Base-by-base conservation (phyloP, 2,329 filamentous ascomycete species). In the Cadophora malorum region DNA sequence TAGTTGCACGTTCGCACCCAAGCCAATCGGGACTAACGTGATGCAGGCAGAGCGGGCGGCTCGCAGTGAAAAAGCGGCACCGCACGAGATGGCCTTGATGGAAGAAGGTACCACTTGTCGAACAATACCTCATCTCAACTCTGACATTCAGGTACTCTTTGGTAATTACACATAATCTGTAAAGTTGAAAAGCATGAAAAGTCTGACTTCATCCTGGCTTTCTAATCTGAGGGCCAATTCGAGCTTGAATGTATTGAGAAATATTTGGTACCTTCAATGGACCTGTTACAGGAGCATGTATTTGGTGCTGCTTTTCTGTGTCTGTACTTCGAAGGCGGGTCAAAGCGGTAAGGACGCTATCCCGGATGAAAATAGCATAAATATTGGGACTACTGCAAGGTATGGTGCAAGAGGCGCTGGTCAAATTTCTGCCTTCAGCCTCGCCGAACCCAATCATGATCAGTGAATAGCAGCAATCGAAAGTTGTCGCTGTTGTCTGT, bases 331-430 rank as follows among this genome's bases (percentile, higher is more conserved):
- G 55, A 38, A 21, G 28, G 47, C 49, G 28, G 45, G 61, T 63
- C 61, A 52, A 52, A 53, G 61, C 61, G 49, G 49, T 41, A 41
- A 63, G 31, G 35, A 23, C 35, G 56, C 56, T 38, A 38, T 41
- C 12, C 9, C 56, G 12, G 56, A 59, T 59, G 35, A 41, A 59
- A 59, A 59, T 59, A 59, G 56, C 56, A 59, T 59, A 59, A 59
- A 41, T 59, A 59, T 59, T 59, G 33, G 53, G 38, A 50, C 41
- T 50, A 62, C 59, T 62, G 59, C 56, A 33, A 35, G 33, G 56
- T 59, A 41, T 59, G 56, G 56, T 59, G 56, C 10, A 59, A 28
- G 33, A 59, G 35, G 56, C 56, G 33, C 56, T 38, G 33, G 7
- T 45, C 35, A 21, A 25, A 58, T 41, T 41, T 38, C 56, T 59